phyloP scores from a whole-genome alignment of 352 stramenopile genomes.

The Phytopythium vexans region DNA sequence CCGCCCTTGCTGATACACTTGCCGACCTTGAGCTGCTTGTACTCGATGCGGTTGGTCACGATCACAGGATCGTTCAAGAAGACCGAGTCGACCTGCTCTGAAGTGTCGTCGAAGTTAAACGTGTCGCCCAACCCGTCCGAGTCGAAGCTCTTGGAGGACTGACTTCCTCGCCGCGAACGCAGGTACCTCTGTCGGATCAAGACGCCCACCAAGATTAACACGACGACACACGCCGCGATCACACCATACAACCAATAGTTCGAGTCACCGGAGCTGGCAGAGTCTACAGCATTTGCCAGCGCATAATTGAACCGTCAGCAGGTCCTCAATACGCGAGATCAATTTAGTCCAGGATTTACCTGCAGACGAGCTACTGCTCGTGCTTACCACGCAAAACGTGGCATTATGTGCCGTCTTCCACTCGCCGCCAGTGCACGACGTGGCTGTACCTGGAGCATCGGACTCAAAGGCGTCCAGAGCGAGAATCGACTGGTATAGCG shows the following conservation, averaged over 20 bases:
- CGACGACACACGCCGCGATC: not conserved
- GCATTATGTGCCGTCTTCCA: conserved; percentile 28
- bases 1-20: conserved; percentile 36
- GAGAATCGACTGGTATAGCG: conserved; percentile 23
- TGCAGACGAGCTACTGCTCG: not conserved
- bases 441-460: conserved; percentile 11
- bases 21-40: conserved; percentile 33
- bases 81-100: conserved; percentile 15
- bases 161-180: not conserved
- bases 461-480: conserved; percentile 20
- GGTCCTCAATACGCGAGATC: not conserved
- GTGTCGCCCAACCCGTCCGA: conserved; percentile 12
- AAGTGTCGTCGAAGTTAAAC: conserved; percentile 17
- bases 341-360: not conserved
- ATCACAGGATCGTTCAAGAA: conserved; percentile 46
- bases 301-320: not conserved
- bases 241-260: conserved; percentile 1
- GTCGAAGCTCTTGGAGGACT: conserved; percentile 5
- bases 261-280: not conserved
- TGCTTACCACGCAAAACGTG: conserved; percentile 25
- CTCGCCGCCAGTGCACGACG: conserved; percentile 16
- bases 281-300: not conserved
- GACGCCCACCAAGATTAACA: not conserved
- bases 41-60: conserved; percentile 36
- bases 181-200: not conserved